Conservation (phyloP, 257 asterid species). For the Rubia yunnanensis region DNA sequence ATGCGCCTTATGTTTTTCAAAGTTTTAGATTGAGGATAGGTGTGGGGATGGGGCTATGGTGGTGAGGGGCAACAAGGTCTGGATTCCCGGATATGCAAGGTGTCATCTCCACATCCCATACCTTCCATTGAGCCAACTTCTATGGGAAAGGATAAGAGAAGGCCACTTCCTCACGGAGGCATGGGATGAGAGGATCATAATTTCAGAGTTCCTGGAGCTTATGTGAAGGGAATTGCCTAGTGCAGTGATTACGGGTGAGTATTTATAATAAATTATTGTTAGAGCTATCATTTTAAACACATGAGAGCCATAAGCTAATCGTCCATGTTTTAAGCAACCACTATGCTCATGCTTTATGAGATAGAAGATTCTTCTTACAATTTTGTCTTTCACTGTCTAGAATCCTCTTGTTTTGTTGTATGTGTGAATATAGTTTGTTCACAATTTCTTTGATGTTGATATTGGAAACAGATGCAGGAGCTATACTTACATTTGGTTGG, state of each 20-base stretch:
- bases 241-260: conserved; percentile 79
- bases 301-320: not conserved
- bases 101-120: conserved; percentile 91
- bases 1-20: conserved; percentile 21
- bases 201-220: conserved; percentile 66
- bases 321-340: not conserved
- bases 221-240: conserved; percentile 86
- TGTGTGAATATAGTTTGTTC: not conserved
- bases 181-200: conserved; percentile 51
- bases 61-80: conserved; percentile 98
- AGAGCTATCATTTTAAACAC: not conserved
- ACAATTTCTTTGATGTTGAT: conserved; percentile 2
- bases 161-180: conserved; percentile 46
- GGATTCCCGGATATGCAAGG: conserved; percentile 90
- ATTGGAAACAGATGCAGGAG: conserved; percentile 75
- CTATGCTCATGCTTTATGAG: not conserved
- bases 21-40: conserved; percentile 89
- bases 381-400: not conserved
- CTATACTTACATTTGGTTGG: conserved; percentile 92
- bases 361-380: not conserved
- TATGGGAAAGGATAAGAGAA: conserved; percentile 39
- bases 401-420: not conserved
- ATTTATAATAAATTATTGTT: not conserved
- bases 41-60: conserved; percentile 99
- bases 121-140: conserved; percentile 67